These are phyloP conservation scores for Alternaria sp. DNA, from an alignment of 2,329 filamentous ascomycete species.

Conservation along the genomic window DNA sequence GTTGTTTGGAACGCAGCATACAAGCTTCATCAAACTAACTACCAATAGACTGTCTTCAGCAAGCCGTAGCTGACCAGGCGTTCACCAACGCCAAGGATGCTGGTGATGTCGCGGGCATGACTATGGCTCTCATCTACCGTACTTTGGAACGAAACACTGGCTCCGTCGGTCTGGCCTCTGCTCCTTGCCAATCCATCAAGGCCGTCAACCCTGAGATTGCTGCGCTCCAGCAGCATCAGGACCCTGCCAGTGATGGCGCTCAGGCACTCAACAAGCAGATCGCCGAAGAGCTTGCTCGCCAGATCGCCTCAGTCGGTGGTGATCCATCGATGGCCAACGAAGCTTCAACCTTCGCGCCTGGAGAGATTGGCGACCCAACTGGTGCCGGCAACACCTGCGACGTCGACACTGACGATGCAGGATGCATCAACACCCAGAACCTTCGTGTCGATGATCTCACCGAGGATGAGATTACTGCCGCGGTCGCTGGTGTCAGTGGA, in stretches of 20 bases:
- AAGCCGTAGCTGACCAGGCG: conserved; percentile 65
- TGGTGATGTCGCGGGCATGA: conserved; percentile 63
- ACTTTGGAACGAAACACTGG: conserved; percentile 69
- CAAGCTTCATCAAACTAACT: conserved; percentile 16
- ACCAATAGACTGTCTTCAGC: conserved; percentile 63
- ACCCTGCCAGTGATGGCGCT: conserved; percentile 68
- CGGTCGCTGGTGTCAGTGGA: conserved; percentile 51
- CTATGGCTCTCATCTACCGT: conserved; percentile 62
- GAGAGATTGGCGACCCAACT: conserved; percentile 61
- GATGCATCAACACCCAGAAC: conserved; percentile 64
- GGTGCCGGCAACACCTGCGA: conserved; percentile 64
- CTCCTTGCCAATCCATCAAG: conserved; percentile 62
- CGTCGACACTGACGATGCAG: conserved; percentile 55
- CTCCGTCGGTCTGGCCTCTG: conserved; percentile 64
- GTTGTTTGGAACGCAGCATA: conserved; percentile 1
- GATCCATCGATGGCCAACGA: conserved; percentile 69
- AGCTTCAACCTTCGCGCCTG: conserved; percentile 70
- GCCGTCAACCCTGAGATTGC: conserved; percentile 72
- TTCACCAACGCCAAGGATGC: conserved; percentile 67
- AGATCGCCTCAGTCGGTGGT: conserved; percentile 68
- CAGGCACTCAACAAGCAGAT: conserved; percentile 68
- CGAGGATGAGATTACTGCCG: conserved; percentile 60
- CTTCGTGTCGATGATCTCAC: conserved; percentile 64
- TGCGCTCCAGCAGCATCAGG: conserved; percentile 71
- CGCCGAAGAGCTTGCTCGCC: conserved; percentile 65